Conservation (phyloP, 805 yeast genomes). For the Priceomyces melissophilus region DNA sequence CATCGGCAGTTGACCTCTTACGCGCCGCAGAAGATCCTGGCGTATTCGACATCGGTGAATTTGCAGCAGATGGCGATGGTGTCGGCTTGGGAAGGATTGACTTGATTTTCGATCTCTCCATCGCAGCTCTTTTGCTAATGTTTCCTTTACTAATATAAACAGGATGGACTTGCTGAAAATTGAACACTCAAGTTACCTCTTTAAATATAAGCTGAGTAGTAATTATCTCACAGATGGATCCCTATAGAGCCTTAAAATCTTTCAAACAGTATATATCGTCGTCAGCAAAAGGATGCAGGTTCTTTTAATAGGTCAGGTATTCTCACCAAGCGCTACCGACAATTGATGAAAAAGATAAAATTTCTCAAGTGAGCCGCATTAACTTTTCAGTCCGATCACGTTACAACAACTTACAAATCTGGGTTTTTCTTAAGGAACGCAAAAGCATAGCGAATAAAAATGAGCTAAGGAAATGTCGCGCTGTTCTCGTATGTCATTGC, state of each 20-base stretch:
- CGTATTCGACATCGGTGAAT: not conserved
- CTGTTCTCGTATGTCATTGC: too few species aligned
- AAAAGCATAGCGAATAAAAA: not conserved
- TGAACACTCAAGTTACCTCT: too few species aligned
- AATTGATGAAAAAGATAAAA: conserved; percentile 27
- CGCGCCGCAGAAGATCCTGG: not conserved
- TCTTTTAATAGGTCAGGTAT: too few species aligned
- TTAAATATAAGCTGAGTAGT: too few species aligned
- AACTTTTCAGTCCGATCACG: not conserved
- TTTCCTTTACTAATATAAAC: not conserved
- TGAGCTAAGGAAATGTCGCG: too few species aligned
- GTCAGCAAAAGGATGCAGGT: too few species aligned
- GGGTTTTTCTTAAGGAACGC: not conserved
- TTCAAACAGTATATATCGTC: too few species aligned
- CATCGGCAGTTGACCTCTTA: conserved; percentile 1
- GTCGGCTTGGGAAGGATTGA: conserved; percentile 42
- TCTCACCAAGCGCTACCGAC: too few species aligned
- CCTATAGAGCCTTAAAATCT: not conserved
- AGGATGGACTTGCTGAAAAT: too few species aligned
- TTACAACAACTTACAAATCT: not conserved
- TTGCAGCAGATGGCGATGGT: conserved; percentile 11
- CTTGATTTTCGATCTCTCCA: conserved; percentile 40
- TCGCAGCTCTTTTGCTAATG: conserved; percentile 6
- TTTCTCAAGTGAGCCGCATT: conserved; percentile 11
- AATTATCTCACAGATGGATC: not conserved